These are phyloP conservation scores for Helenozyma baotianmanensis DNA, from an alignment of 805 yeast species.

Conservation along the genomic window DNA sequence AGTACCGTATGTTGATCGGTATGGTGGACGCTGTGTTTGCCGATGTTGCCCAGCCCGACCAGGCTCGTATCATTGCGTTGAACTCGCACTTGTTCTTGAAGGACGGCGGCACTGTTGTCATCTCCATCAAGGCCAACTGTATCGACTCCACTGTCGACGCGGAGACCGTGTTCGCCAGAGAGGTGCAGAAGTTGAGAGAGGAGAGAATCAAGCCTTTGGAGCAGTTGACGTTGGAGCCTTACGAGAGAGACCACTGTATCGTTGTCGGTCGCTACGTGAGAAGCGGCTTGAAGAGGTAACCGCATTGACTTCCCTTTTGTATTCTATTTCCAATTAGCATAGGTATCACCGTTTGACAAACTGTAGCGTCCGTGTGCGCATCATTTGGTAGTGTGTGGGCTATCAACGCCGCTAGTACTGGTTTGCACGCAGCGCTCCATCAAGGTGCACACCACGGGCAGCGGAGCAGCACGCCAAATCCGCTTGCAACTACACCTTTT, in stretches of 20 bases:
- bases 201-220: slow-evolving; percentile 98
- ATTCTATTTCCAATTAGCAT: slow-evolving; percentile 14
- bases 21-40: slow-evolving; percentile 99
- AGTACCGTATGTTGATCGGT: slow-evolving; percentile 97
- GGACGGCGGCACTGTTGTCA: slow-evolving; percentile 97
- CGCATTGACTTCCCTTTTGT: slow-evolving; percentile 5
- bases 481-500: too few species aligned
- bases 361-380: too few species aligned
- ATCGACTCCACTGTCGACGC: slow-evolving; percentile 99
- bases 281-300: slow-evolving; percentile 61
- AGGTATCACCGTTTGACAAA: too few species aligned
- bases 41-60: slow-evolving; percentile 99
- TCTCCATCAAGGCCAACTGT: slow-evolving; percentile 99
- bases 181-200: slow-evolving; percentile 97
- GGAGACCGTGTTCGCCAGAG: slow-evolving; percentile 98
- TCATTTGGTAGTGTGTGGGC: too few species aligned
- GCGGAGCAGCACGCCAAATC: too few species aligned
- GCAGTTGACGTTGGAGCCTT: slow-evolving; percentile 98
- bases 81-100: slow-evolving; percentile 97
- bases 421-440: too few species aligned
- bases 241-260: slow-evolving; percentile 99
- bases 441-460: too few species aligned
- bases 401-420: too few species aligned
- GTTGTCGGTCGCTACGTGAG: slow-evolving; percentile 96
- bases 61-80: slow-evolving; percentile 98